Conservation (phyloP, 2,329 filamentous ascomycete species). For the Ceratocystiopsis brevicomis region DNA sequence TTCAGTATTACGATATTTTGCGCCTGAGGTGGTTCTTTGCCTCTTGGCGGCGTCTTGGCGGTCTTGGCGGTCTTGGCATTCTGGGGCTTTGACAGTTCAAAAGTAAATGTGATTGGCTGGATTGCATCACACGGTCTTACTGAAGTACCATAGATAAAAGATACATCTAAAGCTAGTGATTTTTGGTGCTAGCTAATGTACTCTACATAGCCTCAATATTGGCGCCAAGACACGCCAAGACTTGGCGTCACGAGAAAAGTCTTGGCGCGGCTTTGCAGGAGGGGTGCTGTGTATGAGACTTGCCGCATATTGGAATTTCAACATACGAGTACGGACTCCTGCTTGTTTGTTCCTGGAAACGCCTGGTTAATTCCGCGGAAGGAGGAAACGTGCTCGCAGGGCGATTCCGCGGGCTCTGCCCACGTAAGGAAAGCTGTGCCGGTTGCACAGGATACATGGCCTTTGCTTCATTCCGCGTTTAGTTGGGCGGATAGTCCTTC, state of each 20-base stretch:
- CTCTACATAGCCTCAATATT: not conserved
- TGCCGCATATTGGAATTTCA: not conserved
- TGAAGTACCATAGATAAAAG: not conserved
- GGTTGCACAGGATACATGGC: too few relatives aligned
- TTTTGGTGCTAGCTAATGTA: not conserved
- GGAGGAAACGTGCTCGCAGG: too few relatives aligned
- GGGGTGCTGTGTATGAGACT: too few relatives aligned
- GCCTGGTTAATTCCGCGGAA: too few relatives aligned
- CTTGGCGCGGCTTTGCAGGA: constrained; percentile 6
- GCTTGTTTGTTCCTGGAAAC: not conserved
- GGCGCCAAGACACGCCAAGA: constrained; percentile 10
- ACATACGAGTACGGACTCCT: not conserved
- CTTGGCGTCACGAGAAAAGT: constrained; percentile 7
- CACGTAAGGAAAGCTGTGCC: too few relatives aligned
- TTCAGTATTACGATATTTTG: constrained; percentile 1
- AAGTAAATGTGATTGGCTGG: constrained; percentile 2
- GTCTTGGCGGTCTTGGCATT: constrained; percentile 8
- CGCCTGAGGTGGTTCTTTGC: constrained; percentile 3
- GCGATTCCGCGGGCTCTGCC: too few relatives aligned
- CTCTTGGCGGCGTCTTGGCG: constrained; percentile 3
- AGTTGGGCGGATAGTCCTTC: too few relatives aligned
- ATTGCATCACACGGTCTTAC: too few relatives aligned
- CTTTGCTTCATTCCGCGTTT: too few relatives aligned
- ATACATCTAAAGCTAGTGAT: not conserved
- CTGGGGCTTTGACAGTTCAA: constrained; percentile 2